Evolutionary conservation across 371 early-diverging fungal genomes (phyloP), one percentile per base, ranked within the genome.

Genomic region (Apophysomyces variabilis): DNA sequence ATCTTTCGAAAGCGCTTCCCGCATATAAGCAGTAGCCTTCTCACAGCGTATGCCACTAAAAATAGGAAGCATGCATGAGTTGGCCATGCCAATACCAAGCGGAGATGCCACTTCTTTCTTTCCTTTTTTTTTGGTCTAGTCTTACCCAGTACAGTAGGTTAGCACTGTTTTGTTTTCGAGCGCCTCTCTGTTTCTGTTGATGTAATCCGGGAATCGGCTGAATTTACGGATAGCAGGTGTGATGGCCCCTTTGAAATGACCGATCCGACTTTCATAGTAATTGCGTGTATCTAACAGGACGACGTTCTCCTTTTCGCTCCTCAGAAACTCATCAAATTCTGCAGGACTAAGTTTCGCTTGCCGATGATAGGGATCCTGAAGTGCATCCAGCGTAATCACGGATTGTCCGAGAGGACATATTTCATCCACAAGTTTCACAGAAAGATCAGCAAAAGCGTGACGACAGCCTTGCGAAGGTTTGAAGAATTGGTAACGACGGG

Each of bases 121-220:
- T 14, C 13, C 11, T 37, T 57, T 41, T 5, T 26, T 32, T 60
- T 54, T 36, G 18, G 18, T 65, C 43, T 58, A 16, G 35, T 13
- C 35, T 32, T 85, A 86, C 67, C 92, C 92, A 16, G 92, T 92
- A 59, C 92, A 92, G 60, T 92, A 92, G 0, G 89, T 88, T 18
- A 89, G 65, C 7, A 92, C 78, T 4, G 78, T 84, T 66, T 86
- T 87, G 2, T 83, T 82, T 5, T 80, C 58, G 60, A 88, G 71
- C 0, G 61, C 66, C 4, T 80, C 74, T 47, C 76, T 75, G 66
- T 89, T 84, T n/a, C 79, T 66, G 38, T 86, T 76, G 26, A 90
- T 71, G 60, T 85, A 92, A 9, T 80, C 81, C 35, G 87, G 88
- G 26, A 92, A 84, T 0, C 85, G 76, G 35, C 86, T 84, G 64